phyloP scores from a whole-genome alignment of 1,284 basidiomycete genomes.

The Tetrapyrgos nigripes region DNA sequence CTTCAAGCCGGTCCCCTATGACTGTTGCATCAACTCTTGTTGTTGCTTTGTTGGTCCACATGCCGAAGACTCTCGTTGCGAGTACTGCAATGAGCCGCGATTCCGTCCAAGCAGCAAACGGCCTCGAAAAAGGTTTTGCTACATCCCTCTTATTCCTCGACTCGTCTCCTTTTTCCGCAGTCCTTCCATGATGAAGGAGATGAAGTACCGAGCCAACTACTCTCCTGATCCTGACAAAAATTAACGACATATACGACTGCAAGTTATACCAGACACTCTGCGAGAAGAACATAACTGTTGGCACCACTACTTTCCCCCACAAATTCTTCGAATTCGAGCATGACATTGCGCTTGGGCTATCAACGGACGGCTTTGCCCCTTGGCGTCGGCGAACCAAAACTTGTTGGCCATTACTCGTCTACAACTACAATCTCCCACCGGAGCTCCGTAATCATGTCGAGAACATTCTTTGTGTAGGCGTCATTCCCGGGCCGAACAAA shows the following conservation, averaged over 20 bases:
- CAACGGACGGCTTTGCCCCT: conserved; percentile 43
- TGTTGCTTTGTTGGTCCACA: no score
- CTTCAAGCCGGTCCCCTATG: no score
- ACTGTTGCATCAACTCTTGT: no score
- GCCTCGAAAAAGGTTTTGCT: conserved; percentile 22
- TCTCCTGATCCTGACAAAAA: conserved; percentile 14
- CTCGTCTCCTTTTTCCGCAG: conserved; percentile 17
- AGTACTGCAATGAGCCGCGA: conserved; percentile 25
- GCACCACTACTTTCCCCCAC: conserved; percentile 19
- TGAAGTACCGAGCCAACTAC: conserved; percentile 19
- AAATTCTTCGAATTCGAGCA: conserved; percentile 33
- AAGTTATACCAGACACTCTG: no score
- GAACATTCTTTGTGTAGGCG: no score
- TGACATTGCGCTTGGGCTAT: conserved; percentile 42
- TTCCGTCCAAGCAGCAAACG: conserved; percentile 17
- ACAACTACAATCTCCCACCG: no score
- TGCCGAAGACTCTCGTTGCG: conserved; percentile 10
- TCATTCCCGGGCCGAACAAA: no score
- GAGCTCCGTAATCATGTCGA: no score
- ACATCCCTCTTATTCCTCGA: no score
- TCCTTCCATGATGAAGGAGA: conserved; percentile 9
- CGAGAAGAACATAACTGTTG: conserved; percentile 22
- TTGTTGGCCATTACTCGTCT: conserved; percentile 48
- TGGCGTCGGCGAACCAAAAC: conserved; percentile 43
- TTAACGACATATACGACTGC: conserved; percentile 42